These are phyloP conservation scores for Mortierella antarctica DNA, from an alignment of 192 early-diverging fungal genomes.

Conservation along the genomic window DNA sequence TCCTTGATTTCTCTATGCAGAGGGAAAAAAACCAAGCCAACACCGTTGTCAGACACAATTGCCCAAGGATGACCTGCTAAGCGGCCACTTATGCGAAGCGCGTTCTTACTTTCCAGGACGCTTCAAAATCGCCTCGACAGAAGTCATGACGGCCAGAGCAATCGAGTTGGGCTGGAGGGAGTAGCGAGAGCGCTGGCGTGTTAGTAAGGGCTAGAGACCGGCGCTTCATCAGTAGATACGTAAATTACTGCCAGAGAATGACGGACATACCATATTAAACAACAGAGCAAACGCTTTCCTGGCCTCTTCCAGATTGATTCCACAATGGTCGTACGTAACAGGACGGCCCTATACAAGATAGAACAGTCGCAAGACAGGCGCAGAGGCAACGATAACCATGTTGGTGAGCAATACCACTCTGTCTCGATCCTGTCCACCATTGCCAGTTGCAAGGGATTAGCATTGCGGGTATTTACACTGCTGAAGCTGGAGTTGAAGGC, in stretches of 20 bases:
- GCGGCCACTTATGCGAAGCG: too few species aligned
- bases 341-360: slow-evolving; percentile 50
- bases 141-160: slow-evolving; percentile 80
- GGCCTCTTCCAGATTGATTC: slow-evolving; percentile 72
- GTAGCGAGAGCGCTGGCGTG: not conserved
- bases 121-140: slow-evolving; percentile 75
- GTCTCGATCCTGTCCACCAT: not conserved
- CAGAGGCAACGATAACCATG: not conserved
- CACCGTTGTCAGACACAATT: not conserved
- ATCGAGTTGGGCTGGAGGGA: slow-evolving; percentile 63
- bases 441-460: not conserved
- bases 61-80: too few species aligned
- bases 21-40: not conserved
- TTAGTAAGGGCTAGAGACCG: not conserved
- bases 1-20: slow-evolving; percentile 50
- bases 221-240: too few species aligned
- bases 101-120: slow-evolving; percentile 63
- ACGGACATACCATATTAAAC: slow-evolving; percentile 61
- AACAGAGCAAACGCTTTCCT: slow-evolving; percentile 72
- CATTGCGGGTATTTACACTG: slow-evolving; percentile 23
- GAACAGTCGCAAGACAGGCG: not conserved
- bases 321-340: slow-evolving; percentile 63
- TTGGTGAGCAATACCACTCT: not conserved
- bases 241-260: not conserved
- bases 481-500: slow-evolving; percentile 43